A percentile compares a stretch with the other conserved stretches of the same genome.
phyloP scores from a whole-genome alignment of 257 asterid species.

The Paulownia fortunei region DNA sequence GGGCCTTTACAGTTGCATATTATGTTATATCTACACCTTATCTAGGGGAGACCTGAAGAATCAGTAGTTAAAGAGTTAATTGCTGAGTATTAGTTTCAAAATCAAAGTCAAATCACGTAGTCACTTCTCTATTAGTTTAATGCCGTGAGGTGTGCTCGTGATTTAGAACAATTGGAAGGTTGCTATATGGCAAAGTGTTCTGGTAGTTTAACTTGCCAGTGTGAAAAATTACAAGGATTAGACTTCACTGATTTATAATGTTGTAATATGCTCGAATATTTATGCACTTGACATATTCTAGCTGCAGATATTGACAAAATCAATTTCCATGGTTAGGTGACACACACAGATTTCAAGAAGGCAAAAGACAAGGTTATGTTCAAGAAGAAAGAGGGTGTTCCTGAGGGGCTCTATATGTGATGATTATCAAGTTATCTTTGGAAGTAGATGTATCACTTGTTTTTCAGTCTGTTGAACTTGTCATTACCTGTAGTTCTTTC shows the following conservation, averaged over 20 bases:
- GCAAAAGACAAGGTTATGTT: slow-evolving; percentile 70
- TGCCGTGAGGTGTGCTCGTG: not conserved
- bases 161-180: not conserved
- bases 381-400: slow-evolving; percentile 68
- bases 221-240: not conserved
- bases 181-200: not conserved
- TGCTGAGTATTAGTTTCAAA: too few relatives aligned
- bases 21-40: not conserved
- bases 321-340: slow-evolving; percentile 41
- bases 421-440: slow-evolving; percentile 5
- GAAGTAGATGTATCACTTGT: slow-evolving; percentile 13
- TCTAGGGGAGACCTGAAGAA: not conserved
- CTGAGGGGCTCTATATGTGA: slow-evolving; percentile 63
- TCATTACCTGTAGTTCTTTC: not conserved
- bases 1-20: not conserved
- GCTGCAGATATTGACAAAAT: slow-evolving; percentile 22
- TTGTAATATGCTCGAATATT: not conserved
- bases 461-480: slow-evolving; percentile 10
- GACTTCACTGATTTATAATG: not conserved
- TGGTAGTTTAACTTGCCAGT: not conserved
- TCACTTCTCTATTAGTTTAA: not conserved
- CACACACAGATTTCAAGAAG: slow-evolving; percentile 58
- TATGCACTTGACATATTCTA: not conserved
- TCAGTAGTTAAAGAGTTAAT: not conserved
- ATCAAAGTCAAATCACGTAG: not conserved